A percentile compares a stretch with the other conserved stretches of the same genome.
Evolutionary conservation across 1,284 basidiomycete genomes (phyloP).

Genomic region (Apiotrichum porosum): DNA sequence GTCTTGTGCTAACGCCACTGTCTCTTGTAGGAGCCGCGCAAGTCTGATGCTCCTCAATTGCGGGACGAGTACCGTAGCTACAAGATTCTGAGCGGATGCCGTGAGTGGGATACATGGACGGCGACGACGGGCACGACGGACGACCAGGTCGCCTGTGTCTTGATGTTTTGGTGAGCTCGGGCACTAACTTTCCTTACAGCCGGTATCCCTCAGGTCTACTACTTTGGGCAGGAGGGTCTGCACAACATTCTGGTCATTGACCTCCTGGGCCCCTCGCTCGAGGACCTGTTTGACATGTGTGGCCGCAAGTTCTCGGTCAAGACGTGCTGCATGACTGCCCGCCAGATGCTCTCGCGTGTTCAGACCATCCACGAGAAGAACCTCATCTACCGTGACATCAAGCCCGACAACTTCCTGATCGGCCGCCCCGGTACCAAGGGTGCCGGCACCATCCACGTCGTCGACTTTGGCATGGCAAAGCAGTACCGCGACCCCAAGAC

Average conservation of each 20-base stretch:
- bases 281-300: constrained; percentile 99
- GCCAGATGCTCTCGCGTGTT: constrained; percentile 88
- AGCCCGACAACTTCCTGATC: constrained; percentile 94
- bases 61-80: constrained; percentile 96
- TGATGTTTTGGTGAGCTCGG: too few relatives aligned
- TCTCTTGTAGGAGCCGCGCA: constrained; percentile 89
- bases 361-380: constrained; percentile 97
- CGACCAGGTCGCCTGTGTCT: too few relatives aligned
- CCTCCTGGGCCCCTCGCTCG: constrained; percentile 84
- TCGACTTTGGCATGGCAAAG: constrained; percentile 98
- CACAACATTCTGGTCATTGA: constrained; percentile 97
- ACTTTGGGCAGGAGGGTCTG: constrained; percentile 95
- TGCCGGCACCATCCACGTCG: constrained; percentile 75
- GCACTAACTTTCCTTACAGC: too few relatives aligned
- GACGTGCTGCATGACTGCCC: constrained; percentile 94
- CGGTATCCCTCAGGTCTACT: constrained; percentile 92
- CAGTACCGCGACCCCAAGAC: constrained; percentile 96
- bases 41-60: constrained; percentile 92
- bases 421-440: constrained; percentile 83
- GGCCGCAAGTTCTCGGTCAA: constrained; percentile 97
- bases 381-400: constrained; percentile 95
- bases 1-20: constrained; percentile 10
- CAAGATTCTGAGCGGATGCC: constrained; percentile 85
- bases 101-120: constrained; percentile 56
- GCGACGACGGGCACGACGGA: too few relatives aligned